Conservation (phyloP, 768 basidiomycete species). For the Russula abietina region DNA sequence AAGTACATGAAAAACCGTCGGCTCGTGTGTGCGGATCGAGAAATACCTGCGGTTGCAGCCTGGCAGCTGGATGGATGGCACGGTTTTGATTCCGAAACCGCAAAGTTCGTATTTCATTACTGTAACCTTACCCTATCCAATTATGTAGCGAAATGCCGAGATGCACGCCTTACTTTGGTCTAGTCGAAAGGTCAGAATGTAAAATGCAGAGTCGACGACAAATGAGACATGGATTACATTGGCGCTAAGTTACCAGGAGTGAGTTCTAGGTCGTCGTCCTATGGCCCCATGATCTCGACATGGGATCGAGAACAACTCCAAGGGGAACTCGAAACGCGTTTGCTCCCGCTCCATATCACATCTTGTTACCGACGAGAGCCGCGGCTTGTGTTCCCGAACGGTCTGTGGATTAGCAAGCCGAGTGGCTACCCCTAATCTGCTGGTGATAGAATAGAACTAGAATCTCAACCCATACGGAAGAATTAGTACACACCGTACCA, state of each 20-base stretch:
- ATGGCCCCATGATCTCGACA: slow-evolving; percentile 2
- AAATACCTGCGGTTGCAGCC: slow-evolving; percentile 4
- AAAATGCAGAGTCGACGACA: not conserved
- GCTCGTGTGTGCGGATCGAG: not conserved
- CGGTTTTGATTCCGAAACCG: not conserved
- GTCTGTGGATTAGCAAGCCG: not conserved
- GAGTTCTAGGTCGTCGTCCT: not conserved
- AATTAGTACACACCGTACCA: too few species aligned
- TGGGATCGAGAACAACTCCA: not conserved
- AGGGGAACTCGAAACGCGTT: not conserved
- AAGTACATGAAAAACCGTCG: not conserved
- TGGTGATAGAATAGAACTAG: not conserved
- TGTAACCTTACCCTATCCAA: not conserved
- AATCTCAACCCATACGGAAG: not conserved
- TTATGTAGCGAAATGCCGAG: not conserved
- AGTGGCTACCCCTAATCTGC: slow-evolving; percentile 1
- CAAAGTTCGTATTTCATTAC: too few species aligned
- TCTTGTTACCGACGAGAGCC: not conserved
- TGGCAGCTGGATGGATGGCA: slow-evolving; percentile 2
- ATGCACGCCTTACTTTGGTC: not conserved
- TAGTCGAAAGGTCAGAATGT: not conserved
- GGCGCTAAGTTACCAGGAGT: not conserved
- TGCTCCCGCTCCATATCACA: not conserved
- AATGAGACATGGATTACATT: not conserved
- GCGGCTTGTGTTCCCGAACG: not conserved